These are phyloP conservation scores for Aspergillus sp. DNA, from an alignment of 2,329 filamentous ascomycete genomes.

Conservation along the genomic window DNA sequence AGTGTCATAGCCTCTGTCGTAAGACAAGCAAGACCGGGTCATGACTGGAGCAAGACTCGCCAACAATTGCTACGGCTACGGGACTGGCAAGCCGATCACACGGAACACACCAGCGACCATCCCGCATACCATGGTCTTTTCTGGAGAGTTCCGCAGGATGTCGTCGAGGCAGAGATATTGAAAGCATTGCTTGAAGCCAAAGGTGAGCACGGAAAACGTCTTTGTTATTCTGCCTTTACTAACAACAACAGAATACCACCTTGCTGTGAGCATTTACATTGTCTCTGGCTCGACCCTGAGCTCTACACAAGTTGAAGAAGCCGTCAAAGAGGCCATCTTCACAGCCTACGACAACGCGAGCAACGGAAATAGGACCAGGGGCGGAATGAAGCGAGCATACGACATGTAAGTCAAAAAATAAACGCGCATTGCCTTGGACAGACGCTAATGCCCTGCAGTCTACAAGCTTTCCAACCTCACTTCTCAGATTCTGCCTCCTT, in stretches of 20 bases:
- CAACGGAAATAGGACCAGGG: slow-evolving; percentile 64
- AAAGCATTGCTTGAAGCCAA: slow-evolving; percentile 54
- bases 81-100: slow-evolving; percentile 53
- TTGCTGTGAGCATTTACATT: slow-evolving; percentile 46
- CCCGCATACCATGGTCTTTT: slow-evolving; percentile 46
- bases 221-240: slow-evolving; percentile 10
- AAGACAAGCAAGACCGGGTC: slow-evolving; percentile 46
- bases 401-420: slow-evolving; percentile 49
- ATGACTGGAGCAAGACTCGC: slow-evolving; percentile 53
- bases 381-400: slow-evolving; percentile 62
- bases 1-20: slow-evolving; percentile 54
- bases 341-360: slow-evolving; percentile 65
- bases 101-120: slow-evolving; percentile 24
- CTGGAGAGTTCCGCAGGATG: slow-evolving; percentile 52
- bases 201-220: slow-evolving; percentile 31
- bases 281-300: slow-evolving; percentile 40
- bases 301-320: slow-evolving; percentile 52
- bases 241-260: slow-evolving; percentile 39
- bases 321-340: slow-evolving; percentile 55
- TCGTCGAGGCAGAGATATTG: slow-evolving; percentile 59
- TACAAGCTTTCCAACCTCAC: slow-evolving; percentile 46
- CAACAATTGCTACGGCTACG: slow-evolving; percentile 61
- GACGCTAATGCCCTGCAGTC: slow-evolving; percentile 24
- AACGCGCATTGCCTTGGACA: background rate
- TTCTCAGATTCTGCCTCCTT: slow-evolving; percentile 45